A percentile compares a stretch with the other conserved stretches of the same genome.
Conservation (phyloP, 495 filamentous ascomycete genomes). For the Xylaria bambusicola region DNA sequence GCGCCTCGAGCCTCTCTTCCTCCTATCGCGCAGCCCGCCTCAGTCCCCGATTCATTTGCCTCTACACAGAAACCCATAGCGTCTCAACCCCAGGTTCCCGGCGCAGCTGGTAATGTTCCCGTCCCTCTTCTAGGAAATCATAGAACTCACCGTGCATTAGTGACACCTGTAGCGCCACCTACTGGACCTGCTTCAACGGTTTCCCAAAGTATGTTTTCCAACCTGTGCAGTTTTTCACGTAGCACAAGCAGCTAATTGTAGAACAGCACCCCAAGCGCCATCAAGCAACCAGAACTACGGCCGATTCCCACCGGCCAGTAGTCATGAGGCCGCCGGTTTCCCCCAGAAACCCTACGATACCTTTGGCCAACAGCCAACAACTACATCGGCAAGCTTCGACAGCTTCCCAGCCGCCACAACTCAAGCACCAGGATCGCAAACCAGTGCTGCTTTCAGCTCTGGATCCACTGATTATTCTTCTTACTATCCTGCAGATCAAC, state of each 20-base stretch:
- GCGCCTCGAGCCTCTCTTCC: constrained; percentile 89
- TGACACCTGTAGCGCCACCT: constrained; percentile 34
- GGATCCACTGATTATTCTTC: constrained; percentile 79
- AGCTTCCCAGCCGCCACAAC: constrained; percentile 60
- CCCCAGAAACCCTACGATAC: constrained; percentile 81
- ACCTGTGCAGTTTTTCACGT: constrained; percentile 25
- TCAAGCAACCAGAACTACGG: constrained; percentile 63
- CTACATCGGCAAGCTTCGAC: constrained; percentile 49
- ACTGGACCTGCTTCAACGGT: constrained; percentile 33
- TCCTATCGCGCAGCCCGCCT: constrained; percentile 60
- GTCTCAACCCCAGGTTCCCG: constrained; percentile 53
- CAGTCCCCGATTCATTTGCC: constrained; percentile 59
- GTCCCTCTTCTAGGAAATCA: constrained; percentile 4
- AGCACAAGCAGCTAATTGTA: constrained; percentile 31
- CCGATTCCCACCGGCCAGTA: constrained; percentile 64
- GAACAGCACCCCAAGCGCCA: constrained; percentile 32
- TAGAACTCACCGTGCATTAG: constrained; percentile 35
- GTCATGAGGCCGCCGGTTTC: constrained; percentile 60
- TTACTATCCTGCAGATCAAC: constrained; percentile 84
- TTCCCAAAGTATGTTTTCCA: constrained; percentile 36
- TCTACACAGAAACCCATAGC: constrained; percentile 69
- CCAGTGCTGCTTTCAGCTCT: constrained; percentile 65
- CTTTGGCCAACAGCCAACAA: constrained; percentile 70
- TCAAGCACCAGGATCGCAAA: constrained; percentile 58
- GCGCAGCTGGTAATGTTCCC: constrained; percentile 40